phyloP scores from a whole-genome alignment of 1,139 yeast species.

The Candida sp. region DNA sequence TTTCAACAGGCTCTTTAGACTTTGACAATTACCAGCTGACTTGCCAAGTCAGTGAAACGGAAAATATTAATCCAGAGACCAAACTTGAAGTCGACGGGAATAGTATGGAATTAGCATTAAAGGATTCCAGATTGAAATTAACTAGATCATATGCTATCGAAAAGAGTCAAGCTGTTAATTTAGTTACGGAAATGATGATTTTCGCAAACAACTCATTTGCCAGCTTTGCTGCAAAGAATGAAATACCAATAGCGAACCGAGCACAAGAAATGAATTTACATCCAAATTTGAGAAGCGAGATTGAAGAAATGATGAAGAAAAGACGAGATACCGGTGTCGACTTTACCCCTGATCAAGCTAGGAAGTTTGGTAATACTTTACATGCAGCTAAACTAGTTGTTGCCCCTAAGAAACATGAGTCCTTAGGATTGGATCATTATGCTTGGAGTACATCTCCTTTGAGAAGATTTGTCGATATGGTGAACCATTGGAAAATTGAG shows the following conservation, averaged over 20 bases:
- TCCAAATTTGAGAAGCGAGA: constrained; percentile 31
- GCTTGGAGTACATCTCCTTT: constrained; percentile 87
- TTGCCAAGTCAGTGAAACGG: not conserved
- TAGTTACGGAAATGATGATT: constrained; percentile 85
- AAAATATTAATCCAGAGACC: constrained; percentile 1
- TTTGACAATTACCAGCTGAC: not conserved
- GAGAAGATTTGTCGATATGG: constrained; percentile 78
- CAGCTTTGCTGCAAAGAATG: constrained; percentile 36
- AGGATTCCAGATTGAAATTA: constrained; percentile 2
- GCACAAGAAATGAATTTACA: constrained; percentile 30
- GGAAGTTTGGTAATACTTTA: constrained; percentile 19
- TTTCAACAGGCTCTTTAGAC: constrained; percentile 7
- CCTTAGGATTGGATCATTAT: constrained; percentile 63
- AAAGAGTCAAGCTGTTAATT: constrained; percentile 39
- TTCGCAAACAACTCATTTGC: constrained; percentile 68
- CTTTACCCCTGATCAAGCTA: constrained; percentile 14
- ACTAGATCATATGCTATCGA: not conserved
- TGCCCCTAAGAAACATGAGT: constrained; percentile 48
- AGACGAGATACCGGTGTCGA: constrained; percentile 14
- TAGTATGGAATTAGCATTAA: constrained; percentile 13
- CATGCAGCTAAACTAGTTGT: constrained; percentile 31
- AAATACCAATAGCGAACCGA: constrained; percentile 57
- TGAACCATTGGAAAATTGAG: constrained; percentile 64
- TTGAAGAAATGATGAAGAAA: constrained; percentile 30
- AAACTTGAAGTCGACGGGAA: constrained; percentile 6